These are phyloP conservation scores for Camptophora hylomeconis DNA, from an alignment of 2,329 filamentous ascomycete species.

Conservation along the genomic window DNA sequence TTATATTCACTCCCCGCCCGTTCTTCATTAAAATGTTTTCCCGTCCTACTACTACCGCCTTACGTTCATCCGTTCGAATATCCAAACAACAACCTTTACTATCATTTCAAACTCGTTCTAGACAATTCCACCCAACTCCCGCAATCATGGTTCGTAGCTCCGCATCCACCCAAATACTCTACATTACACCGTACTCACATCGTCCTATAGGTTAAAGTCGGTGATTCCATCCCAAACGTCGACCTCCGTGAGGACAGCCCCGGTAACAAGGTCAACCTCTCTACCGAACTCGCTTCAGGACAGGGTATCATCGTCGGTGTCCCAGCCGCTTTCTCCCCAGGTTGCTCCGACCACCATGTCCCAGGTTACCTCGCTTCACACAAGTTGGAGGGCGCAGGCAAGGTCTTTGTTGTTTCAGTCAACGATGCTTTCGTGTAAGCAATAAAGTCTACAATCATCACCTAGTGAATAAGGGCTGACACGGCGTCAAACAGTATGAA, in stretches of 20 bases:
- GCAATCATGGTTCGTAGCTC: conserved; percentile 16
- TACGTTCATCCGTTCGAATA: too few relatives aligned
- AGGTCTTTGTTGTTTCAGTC: conserved; percentile 81
- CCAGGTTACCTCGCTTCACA: conserved; percentile 72
- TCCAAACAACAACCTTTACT: too few relatives aligned
- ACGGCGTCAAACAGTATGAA: conserved; percentile 53
- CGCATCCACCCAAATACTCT: not conserved
- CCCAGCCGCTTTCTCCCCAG: conserved; percentile 63
- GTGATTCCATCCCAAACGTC: conserved; percentile 65
- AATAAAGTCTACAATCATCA: conserved; percentile 1
- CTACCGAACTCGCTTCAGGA: conserved; percentile 56
- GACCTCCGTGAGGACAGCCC: conserved; percentile 76
- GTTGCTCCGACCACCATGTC: conserved; percentile 59
- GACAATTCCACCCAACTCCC: conserved; percentile 13
- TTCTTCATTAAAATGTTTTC: conserved; percentile 8
- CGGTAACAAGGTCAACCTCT: conserved; percentile 79
- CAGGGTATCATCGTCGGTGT: conserved; percentile 78
- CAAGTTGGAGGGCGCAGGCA: conserved; percentile 63
- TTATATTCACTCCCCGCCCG: conserved; percentile 1
- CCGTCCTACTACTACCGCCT: too few relatives aligned
- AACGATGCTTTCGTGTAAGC: conserved; percentile 91
- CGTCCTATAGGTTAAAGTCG: conserved; percentile 54
- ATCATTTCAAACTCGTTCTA: conserved; percentile 3
- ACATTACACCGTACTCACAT: conserved; percentile 1
- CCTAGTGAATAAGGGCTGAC: not conserved